Percentiles rank a stretch among this genome's conserved stretches.
Evolutionary conservation across 2,329 filamentous ascomycete species (phyloP).

Genomic region (Furcasterigmium furcatum): DNA sequence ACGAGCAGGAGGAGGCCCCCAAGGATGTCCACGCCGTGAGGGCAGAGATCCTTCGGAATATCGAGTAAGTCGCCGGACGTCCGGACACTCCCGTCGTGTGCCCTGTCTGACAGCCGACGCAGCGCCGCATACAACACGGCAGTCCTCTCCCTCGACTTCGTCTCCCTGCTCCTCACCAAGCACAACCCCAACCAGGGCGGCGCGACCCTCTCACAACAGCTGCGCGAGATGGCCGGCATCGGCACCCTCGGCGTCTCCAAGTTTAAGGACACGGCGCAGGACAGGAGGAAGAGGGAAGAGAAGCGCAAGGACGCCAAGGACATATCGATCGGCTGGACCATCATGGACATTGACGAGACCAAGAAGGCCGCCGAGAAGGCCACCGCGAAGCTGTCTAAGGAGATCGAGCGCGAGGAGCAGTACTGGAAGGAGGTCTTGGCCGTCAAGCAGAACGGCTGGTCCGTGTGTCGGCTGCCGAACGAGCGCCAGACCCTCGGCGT

Average conservation of each 20-base stretch:
- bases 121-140: constrained; percentile 55
- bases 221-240: constrained; percentile 69
- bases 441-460: constrained; percentile 83
- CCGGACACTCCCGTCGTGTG: not conserved
- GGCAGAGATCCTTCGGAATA: constrained; percentile 54
- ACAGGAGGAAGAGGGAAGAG: constrained; percentile 42
- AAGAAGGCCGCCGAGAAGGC: constrained; percentile 72
- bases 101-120: not conserved
- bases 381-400: constrained; percentile 68
- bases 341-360: constrained; percentile 72
- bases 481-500: constrained; percentile 77
- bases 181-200: constrained; percentile 69
- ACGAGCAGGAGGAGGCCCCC: constrained; percentile 26
- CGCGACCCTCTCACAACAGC: constrained; percentile 63
- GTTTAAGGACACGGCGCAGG: constrained; percentile 57
- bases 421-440: constrained; percentile 88
- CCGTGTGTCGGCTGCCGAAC: constrained; percentile 71
- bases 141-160: constrained; percentile 72
- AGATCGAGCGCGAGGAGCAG: constrained; percentile 74
- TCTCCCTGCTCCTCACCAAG: constrained; percentile 82
- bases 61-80: constrained; percentile 47
- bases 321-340: constrained; percentile 67
- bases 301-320: constrained; percentile 37
- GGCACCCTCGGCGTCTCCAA: constrained; percentile 71
- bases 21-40: constrained; percentile 46